Percentiles rank a stretch among this genome's conserved stretches.
Conservation (phyloP, 2,329 filamentous ascomycete species). For the Lachnellula arida region DNA sequence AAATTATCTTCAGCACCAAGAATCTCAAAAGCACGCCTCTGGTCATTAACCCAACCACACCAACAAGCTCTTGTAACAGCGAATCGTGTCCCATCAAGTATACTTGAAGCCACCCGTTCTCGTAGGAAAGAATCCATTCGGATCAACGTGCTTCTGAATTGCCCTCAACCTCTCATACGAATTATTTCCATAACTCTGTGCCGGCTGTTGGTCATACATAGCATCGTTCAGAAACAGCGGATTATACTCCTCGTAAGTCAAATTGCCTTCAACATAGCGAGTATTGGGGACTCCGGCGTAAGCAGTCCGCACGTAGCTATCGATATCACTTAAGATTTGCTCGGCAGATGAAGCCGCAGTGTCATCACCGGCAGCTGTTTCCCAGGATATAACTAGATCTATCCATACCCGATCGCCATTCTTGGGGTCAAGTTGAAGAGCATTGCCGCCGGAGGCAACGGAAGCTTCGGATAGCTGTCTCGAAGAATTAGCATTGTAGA, state of each 20-base stretch:
- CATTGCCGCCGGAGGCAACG: slow-evolving; percentile 13
- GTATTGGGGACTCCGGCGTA: slow-evolving; percentile 21
- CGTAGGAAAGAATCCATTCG: slow-evolving; percentile 26
- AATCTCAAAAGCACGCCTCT: too few species aligned
- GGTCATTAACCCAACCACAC: too few species aligned
- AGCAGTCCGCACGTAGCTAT: slow-evolving; percentile 6
- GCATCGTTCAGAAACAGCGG: slow-evolving; percentile 36
- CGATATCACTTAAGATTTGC: background rate
- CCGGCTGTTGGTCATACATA: slow-evolving; percentile 26
- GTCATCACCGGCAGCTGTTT: slow-evolving; percentile 18
- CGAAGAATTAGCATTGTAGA: too few species aligned
- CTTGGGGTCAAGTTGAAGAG: slow-evolving; percentile 22
- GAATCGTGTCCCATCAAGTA: slow-evolving; percentile 1
- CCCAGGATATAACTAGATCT: slow-evolving; percentile 30
- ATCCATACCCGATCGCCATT: slow-evolving; percentile 30
- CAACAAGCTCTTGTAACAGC: too few species aligned
- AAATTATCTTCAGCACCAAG: too few species aligned
- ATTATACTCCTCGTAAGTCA: slow-evolving; percentile 22
- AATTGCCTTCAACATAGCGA: slow-evolving; percentile 15
- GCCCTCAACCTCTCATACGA: slow-evolving; percentile 30
- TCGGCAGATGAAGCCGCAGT: background rate
- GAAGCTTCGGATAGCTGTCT: background rate
- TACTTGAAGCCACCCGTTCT: slow-evolving; percentile 28
- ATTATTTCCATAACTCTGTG: slow-evolving; percentile 25
- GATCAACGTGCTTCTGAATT: slow-evolving; percentile 32